These are phyloP conservation scores for Sporothrix globosa DNA, from an alignment of 2,329 filamentous ascomycete species.

Conservation along the genomic window DNA sequence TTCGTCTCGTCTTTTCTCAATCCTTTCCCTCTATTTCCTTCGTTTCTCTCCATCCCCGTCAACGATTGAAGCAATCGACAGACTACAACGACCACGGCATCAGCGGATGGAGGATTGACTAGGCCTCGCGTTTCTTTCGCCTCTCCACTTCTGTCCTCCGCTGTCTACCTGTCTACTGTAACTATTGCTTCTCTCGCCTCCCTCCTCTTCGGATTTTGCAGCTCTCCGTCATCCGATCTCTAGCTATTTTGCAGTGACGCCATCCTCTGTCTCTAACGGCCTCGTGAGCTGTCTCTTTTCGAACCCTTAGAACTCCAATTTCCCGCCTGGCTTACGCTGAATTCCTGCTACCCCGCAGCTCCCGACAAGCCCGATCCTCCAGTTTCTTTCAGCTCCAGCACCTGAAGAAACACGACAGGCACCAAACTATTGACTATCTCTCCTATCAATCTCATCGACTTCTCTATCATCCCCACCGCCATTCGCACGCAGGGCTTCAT, in stretches of 20 bases:
- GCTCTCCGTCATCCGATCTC: neutral
- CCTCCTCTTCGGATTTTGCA: neutral
- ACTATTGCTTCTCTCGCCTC: constrained; percentile 1
- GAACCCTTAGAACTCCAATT: constrained; percentile 13
- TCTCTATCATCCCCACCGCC: constrained; percentile 19
- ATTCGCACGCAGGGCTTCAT: constrained; percentile 4
- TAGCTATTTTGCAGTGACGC: neutral
- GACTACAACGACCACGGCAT: neutral
- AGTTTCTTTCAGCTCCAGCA: neutral
- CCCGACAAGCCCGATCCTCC: constrained; percentile 22
- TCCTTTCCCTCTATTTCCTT: neutral
- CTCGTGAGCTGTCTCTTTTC: neutral
- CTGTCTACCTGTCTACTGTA: neutral
- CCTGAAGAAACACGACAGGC: neutral
- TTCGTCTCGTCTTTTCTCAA: neutral
- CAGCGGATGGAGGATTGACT: constrained; percentile 13
- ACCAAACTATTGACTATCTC: neutral
- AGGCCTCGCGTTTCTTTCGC: neutral
- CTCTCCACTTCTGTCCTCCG: neutral
- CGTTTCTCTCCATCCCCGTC: neutral
- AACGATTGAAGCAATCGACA: neutral
- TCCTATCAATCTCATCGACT: neutral
- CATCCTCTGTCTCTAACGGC: neutral
- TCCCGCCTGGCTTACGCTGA: constrained; percentile 10
- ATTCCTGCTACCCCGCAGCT: constrained; percentile 30